These are phyloP conservation scores for Coffea eugenioides DNA, from an alignment of 257 asterid species.

Conservation along the genomic window DNA sequence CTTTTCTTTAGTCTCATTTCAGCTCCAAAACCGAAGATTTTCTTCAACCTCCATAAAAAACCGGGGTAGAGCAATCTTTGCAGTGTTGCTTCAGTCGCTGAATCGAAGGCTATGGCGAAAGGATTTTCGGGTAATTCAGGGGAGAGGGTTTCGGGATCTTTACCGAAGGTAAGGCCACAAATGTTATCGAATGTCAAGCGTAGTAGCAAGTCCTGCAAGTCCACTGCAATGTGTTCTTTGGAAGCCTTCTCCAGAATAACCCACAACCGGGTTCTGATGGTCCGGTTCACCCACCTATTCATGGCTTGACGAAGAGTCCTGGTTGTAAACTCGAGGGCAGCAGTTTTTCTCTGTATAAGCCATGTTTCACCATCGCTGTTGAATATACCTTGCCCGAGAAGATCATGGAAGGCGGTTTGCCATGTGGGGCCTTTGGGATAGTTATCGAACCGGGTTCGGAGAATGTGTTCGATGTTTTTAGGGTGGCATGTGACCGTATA, in stretches of 20 bases:
- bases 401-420: slow-evolving; percentile 87
- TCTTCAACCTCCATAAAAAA: slow-evolving; percentile 69
- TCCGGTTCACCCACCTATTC: slow-evolving; percentile 91
- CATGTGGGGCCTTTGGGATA: slow-evolving; percentile 85
- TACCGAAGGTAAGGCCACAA: slow-evolving; percentile 80
- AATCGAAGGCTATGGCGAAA: slow-evolving; percentile 67
- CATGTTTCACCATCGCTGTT: slow-evolving; percentile 87
- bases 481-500: slow-evolving; percentile 85
- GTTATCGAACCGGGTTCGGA: slow-evolving; percentile 74
- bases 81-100: slow-evolving; percentile 81
- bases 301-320: slow-evolving; percentile 90
- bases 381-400: slow-evolving; percentile 79
- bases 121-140: slow-evolving; percentile 75
- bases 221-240: slow-evolving; percentile 41
- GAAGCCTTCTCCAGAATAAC: slow-evolving; percentile 62
- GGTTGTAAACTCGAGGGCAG: slow-evolving; percentile 85
- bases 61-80: slow-evolving; percentile 72
- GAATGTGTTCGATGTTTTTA: slow-evolving; percentile 73
- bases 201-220: slow-evolving; percentile 68
- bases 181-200: slow-evolving; percentile 78
- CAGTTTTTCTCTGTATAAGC: slow-evolving; percentile 80
- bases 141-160: slow-evolving; percentile 79
- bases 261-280: slow-evolving; percentile 74
- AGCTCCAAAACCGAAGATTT: slow-evolving; percentile 49
- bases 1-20: slow-evolving; percentile 50